These are phyloP conservation scores for Amanita phalloides DNA, from an alignment of 768 basidiomycete species.

Conservation along the genomic window DNA sequence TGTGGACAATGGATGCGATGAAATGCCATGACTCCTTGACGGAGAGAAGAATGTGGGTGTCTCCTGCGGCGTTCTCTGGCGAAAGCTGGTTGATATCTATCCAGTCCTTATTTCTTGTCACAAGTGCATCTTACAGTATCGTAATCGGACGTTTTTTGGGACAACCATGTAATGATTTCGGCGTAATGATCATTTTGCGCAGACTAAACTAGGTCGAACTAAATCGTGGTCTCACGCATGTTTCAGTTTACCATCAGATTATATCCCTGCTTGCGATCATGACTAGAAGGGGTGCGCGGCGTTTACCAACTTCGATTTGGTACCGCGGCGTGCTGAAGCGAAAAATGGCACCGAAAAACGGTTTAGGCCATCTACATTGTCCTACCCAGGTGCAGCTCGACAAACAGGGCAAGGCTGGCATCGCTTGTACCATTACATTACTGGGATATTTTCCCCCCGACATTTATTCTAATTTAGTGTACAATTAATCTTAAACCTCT, in stretches of 20 bases:
- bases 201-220: not conserved
- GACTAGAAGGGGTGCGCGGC: not conserved
- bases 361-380: too few relatives aligned
- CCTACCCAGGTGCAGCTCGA: too few relatives aligned
- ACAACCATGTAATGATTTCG: not conserved
- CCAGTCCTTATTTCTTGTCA: slow-evolving; percentile 2
- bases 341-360: too few relatives aligned
- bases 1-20: slow-evolving; percentile 72
- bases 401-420: too few relatives aligned
- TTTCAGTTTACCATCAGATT: slow-evolving; percentile 2
- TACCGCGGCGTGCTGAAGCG: not conserved
- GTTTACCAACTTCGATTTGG: not conserved
- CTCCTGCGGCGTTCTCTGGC: not conserved
- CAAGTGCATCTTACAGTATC: not conserved
- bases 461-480: not conserved
- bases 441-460: too few relatives aligned
- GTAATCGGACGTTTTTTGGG: not conserved
- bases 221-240: not conserved
- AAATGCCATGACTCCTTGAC: slow-evolving; percentile 27
- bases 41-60: not conserved
- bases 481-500: not conserved
- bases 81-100: not conserved
- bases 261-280: not conserved
- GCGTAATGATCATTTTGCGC: not conserved
- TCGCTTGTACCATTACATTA: too few relatives aligned